Evolutionary conservation across 139 green algal species (phyloP), one percentile per base, ranked within the genome.

Genomic region (Volvox reticuliferus): DNA sequence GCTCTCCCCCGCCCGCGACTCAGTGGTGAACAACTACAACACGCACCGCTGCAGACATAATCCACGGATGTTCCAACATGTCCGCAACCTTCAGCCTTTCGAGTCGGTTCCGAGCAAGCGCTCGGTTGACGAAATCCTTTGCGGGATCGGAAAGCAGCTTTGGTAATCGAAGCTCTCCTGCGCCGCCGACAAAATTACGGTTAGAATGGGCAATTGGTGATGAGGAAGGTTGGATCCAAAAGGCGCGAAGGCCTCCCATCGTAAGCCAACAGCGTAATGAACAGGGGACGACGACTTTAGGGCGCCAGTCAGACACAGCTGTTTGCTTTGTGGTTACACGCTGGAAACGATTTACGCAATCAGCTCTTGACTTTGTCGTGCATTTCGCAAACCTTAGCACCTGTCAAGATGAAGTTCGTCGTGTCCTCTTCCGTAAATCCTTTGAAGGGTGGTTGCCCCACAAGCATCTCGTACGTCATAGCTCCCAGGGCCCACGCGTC

Each of bases 371-470:
- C n/a, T n/a, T n/a, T 9, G 44, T 55, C 44, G 44, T 55, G 44
- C 44, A 55, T 55, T 9, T 9, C 44, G 44, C 44, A 55, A 55
- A 5, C 5, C 44, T 55, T 14, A 55, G 16, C 61, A 85, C 76
- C 87, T 35, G 76, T 86, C 20, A 86, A 36, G 22, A 91, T 91
- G 62, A 91, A 86, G 61, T 32, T 44, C 9, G 76, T 86, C 14
- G 87, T 91, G 55, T 91, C 87, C 61, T 91, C 87, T 32, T 91
- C 87, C 28, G 87, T 91, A 62, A 78, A 79, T 35, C 87, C 87
- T 63, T 91, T 91, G 87, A 91, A 91, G 17, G 87, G 87, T 26
- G 87, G 87, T 35, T 86, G 76, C 21, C 87, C 87, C 76, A 91
- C 87, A 5, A 91, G 75, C 87, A 91, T 91, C 87, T 91, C 87